Percentiles rank a stretch among this genome's conserved stretches.
These are phyloP conservation scores for Penicillium sp. DNA, from an alignment of 2,329 filamentous ascomycete species.

Conservation along the genomic window DNA sequence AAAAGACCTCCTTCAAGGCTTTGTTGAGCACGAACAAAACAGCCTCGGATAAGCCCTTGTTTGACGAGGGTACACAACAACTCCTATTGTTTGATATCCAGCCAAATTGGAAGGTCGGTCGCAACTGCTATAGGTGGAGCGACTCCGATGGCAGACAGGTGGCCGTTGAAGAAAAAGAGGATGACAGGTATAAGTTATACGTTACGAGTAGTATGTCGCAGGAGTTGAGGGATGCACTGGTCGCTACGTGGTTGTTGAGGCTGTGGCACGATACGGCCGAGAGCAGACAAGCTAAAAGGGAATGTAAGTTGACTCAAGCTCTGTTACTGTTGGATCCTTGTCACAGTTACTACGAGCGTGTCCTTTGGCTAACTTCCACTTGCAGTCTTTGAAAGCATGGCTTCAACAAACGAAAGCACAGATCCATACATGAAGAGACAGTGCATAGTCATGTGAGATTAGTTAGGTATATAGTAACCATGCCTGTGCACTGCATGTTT, in stretches of 20 bases:
- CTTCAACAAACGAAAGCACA: background rate
- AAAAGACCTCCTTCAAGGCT: constrained; percentile 1
- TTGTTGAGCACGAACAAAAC: background rate
- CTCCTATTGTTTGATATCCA: background rate
- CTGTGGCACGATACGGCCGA: constrained; percentile 17
- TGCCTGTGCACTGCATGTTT: background rate
- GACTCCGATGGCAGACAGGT: constrained; percentile 1
- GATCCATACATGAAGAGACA: background rate
- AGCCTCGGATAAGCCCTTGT: background rate
- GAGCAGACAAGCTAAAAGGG: constrained; percentile 15
- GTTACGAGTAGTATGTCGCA: constrained; percentile 2
- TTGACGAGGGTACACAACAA: background rate
- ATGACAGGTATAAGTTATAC: constrained; percentile 1
- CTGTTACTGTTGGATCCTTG: background rate
- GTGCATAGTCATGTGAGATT: background rate
- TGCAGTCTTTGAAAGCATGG: constrained; percentile 2
- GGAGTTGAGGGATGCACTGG: constrained; percentile 14
- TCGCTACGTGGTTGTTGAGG: constrained; percentile 17
- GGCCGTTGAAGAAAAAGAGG: background rate
- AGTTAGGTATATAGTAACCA: background rate
- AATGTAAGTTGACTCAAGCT: constrained; percentile 7
- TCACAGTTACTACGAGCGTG: too few relatives aligned
- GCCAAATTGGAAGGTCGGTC: background rate
- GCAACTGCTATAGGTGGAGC: constrained; percentile 10
- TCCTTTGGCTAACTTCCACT: background rate